Percentiles rank a stretch among this genome's conserved stretches.
Evolutionary conservation across 371 early-diverging fungal species (phyloP).

Genomic region (Rhizopus delemar): DNA sequence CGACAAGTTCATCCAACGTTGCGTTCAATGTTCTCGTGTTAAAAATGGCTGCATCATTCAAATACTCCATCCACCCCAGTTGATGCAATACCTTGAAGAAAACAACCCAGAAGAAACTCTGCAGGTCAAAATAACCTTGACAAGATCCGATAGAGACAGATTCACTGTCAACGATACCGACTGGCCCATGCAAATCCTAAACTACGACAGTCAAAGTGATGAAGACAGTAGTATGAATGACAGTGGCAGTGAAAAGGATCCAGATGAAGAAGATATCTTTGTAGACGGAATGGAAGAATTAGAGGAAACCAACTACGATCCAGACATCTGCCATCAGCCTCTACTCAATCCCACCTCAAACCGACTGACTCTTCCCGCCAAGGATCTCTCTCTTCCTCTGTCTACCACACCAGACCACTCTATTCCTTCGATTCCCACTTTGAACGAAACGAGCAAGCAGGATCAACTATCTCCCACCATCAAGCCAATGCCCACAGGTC

Average conservation of each 20-base stretch:
- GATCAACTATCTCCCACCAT: too few relatives aligned
- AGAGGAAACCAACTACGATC: background rate
- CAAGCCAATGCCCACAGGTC: background rate
- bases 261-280: conserved; percentile 29
- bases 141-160: background rate
- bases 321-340: background rate
- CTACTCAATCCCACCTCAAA: background rate
- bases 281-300: conserved; percentile 38
- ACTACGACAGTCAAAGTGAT: conserved; percentile 15
- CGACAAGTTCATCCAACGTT: conserved; percentile 38
- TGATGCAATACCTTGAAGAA: conserved; percentile 25
- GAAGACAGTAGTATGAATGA: conserved; percentile 37
- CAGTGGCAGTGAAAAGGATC: conserved; percentile 43
- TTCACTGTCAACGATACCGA: conserved; percentile 35
- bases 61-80: conserved; percentile 29
- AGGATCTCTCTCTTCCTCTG: background rate
- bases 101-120: background rate
- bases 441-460: too few relatives aligned
- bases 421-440: background rate
- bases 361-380: background rate
- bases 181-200: conserved; percentile 35
- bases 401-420: background rate
- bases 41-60: conserved; percentile 21
- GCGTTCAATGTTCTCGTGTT: conserved; percentile 29
- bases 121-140: background rate